phyloP scores from a whole-genome alignment of 2,329 filamentous ascomycete species.

The Botrytis porri region DNA sequence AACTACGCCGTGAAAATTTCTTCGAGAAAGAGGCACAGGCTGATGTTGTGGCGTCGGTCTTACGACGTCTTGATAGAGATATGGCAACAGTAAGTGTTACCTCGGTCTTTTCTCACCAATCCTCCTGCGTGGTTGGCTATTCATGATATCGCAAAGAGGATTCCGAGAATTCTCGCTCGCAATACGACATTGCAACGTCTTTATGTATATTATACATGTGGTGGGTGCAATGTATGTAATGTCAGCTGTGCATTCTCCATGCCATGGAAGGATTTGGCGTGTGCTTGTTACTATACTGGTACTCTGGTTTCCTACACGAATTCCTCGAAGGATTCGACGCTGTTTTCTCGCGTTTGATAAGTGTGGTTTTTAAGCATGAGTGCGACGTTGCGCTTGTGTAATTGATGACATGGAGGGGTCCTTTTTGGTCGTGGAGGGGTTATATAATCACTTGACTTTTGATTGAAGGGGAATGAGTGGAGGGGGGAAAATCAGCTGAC shows the following conservation, averaged over 20 bases:
- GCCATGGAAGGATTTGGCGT: slow-evolving; percentile 7
- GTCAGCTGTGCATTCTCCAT: slow-evolving; percentile 13
- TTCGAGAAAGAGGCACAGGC: slow-evolving; percentile 17
- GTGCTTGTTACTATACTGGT: neutral
- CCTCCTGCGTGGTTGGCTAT: neutral
- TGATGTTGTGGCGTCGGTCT: slow-evolving; percentile 17
- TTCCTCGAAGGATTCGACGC: neutral
- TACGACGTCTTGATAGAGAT: slow-evolving; percentile 23
- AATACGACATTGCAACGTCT: slow-evolving; percentile 1
- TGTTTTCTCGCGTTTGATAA: neutral
- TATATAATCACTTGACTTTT: neutral
- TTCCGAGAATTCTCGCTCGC: neutral
- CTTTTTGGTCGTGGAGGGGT: neutral
- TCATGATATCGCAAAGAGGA: neutral
- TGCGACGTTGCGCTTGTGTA: slow-evolving; percentile 5
- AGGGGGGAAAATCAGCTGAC: neutral
- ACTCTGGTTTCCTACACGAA: neutral
- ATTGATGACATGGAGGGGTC: slow-evolving; percentile 15
- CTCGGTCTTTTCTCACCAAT: neutral
- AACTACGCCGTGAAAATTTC: neutral
- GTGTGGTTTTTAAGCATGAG: neutral
- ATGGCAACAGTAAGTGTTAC: slow-evolving; percentile 26
- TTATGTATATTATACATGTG: neutral
- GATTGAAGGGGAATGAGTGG: neutral
- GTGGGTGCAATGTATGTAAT: neutral